These are phyloP conservation scores for Xanthoceras sorbifolium DNA, from an alignment of 345 rosid genomes.

Conservation along the genomic window DNA sequence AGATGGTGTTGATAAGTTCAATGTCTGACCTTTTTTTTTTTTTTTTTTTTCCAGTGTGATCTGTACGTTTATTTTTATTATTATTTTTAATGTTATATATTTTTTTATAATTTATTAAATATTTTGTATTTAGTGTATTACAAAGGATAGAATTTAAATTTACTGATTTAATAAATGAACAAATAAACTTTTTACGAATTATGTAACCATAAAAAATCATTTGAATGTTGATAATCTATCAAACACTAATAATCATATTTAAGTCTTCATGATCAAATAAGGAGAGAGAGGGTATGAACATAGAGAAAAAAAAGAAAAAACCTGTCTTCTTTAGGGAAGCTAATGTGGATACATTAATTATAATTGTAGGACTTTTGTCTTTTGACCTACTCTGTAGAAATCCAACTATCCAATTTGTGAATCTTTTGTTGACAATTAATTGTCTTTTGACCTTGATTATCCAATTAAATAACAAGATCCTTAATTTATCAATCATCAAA, in stretches of 20 bases:
- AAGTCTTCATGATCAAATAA: neutral
- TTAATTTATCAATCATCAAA: neutral
- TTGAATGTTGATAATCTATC: neutral
- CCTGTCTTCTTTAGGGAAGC: neutral
- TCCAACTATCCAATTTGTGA: neutral
- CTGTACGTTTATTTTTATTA: too few relatives aligned
- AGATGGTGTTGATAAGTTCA: too few relatives aligned
- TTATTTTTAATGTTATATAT: too few relatives aligned
- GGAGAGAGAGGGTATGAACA: neutral
- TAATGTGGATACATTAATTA: neutral
- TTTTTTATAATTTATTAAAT: too few relatives aligned
- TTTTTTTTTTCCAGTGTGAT: too few relatives aligned
- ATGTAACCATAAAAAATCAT: too few relatives aligned
- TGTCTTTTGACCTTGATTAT: neutral
- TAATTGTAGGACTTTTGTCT: neutral
- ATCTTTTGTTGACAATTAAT: conserved; percentile 4
- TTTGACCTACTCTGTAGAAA: neutral
- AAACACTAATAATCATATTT: neutral
- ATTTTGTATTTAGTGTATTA: too few relatives aligned
- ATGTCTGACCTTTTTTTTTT: too few relatives aligned
- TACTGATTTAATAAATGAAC: too few relatives aligned
- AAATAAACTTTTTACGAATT: too few relatives aligned
- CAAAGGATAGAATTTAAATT: too few relatives aligned
- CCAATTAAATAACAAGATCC: neutral
- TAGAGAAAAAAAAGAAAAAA: neutral